Conservation (phyloP, 768 basidiomycete species). For the Lentinula sp. region DNA sequence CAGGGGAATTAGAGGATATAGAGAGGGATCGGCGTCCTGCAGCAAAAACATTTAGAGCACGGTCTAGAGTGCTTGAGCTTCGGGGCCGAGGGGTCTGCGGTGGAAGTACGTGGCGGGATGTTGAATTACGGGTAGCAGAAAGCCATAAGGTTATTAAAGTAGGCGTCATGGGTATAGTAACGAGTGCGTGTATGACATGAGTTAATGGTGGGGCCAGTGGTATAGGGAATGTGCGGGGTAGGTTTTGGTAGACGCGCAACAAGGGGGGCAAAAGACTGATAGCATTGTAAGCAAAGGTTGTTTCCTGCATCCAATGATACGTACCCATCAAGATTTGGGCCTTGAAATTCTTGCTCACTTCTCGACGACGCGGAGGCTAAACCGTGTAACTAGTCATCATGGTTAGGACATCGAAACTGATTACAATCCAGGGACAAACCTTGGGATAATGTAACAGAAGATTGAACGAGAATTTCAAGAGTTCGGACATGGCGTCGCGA, state of each 20-base stretch:
- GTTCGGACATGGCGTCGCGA: constrained; percentile 72
- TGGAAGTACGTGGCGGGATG: constrained; percentile 10
- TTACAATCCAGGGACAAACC: constrained; percentile 26
- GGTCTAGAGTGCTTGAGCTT: constrained; percentile 42
- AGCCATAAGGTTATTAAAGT: constrained; percentile 60
- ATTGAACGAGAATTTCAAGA: constrained; percentile 84
- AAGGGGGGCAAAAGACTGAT: constrained; percentile 67
- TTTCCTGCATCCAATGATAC: constrained; percentile 16
- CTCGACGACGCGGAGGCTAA: constrained; percentile 27
- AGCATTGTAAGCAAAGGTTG: neutral
- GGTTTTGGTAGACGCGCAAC: constrained; percentile 59
- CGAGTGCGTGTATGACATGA: constrained; percentile 77
- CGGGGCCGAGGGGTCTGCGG: constrained; percentile 8
- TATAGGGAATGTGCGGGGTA: constrained; percentile 53
- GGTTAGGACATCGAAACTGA: too few species aligned
- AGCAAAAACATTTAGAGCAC: constrained; percentile 50
- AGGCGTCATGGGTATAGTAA: constrained; percentile 66
- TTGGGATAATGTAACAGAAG: constrained; percentile 77
- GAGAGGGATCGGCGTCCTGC: constrained; percentile 47
- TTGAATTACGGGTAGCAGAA: constrained; percentile 27
- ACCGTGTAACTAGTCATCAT: constrained; percentile 27
- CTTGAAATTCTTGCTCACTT: constrained; percentile 35
- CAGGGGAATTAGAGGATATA: constrained; percentile 35
- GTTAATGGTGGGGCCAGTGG: constrained; percentile 74
- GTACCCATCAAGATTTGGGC: constrained; percentile 62